Evolutionary conservation across 306 rosid species (phyloP).

Genomic region (Malus orientalis): DNA sequence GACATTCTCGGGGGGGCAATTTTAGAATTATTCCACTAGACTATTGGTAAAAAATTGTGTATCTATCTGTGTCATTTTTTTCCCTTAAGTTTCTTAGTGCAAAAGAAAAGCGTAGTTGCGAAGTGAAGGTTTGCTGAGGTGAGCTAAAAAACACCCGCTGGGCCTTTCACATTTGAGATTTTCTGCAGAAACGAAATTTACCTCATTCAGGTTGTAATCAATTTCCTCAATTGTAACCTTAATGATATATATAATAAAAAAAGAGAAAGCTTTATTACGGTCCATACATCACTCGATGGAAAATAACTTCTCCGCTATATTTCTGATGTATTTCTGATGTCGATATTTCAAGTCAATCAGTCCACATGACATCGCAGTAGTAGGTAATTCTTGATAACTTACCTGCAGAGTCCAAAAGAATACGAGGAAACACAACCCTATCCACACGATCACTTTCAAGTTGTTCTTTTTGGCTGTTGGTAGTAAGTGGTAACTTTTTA

Average conservation of each 20-base stretch:
- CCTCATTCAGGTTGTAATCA: neutral
- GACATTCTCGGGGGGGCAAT: conserved; percentile 66
- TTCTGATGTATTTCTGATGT: fast-evolving
- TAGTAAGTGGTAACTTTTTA: neutral
- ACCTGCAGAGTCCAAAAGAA: neutral
- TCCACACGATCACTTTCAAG: neutral
- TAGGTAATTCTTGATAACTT: no score
- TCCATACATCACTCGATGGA: no score
- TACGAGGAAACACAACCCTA: no score
- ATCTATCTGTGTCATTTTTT: neutral
- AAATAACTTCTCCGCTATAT: fast-evolving
- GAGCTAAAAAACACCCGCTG: conserved; percentile 25
- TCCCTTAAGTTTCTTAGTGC: neutral
- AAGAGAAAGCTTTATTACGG: neutral
- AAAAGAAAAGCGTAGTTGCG: neutral
- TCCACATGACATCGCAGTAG: no score
- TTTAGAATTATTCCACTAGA: conserved; percentile 18
- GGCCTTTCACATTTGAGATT: conserved; percentile 5
- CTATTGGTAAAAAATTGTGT: neutral
- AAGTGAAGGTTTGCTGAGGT: conserved; percentile 16
- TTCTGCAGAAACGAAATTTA: neutral
- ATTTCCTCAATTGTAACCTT: neutral
- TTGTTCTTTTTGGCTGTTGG: neutral
- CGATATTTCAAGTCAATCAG: no score
- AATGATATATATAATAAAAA: neutral